Conservation (phyloP, 1,284 basidiomycete species). For the Marasmius tenuissimus region DNA sequence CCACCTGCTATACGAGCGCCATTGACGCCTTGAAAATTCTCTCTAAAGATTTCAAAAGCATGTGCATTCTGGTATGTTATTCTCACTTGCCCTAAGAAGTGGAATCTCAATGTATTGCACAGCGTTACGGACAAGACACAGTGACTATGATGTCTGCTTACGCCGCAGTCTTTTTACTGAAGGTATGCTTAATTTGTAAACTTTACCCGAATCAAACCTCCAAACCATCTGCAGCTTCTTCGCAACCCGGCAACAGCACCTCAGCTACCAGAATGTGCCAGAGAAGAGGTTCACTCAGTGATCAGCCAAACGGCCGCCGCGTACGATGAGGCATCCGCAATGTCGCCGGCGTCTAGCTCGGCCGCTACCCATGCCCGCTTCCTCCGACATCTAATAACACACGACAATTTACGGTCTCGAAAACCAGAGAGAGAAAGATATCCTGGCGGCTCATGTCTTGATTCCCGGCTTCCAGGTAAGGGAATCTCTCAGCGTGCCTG, state of each 20-base stretch:
- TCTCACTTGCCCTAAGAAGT: background rate
- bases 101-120: slow-evolving; percentile 8
- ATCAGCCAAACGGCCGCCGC: slow-evolving; percentile 73
- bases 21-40: slow-evolving; percentile 68
- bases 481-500: slow-evolving; percentile 10
- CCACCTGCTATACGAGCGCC: slow-evolving; percentile 70
- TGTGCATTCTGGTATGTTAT: slow-evolving; percentile 68
- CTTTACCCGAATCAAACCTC: slow-evolving; percentile 10
- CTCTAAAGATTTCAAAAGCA: slow-evolving; percentile 68
- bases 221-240: slow-evolving; percentile 48
- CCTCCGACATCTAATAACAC: slow-evolving; percentile 64
- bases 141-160: slow-evolving; percentile 84
- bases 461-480: slow-evolving; percentile 52
- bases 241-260: slow-evolving; percentile 56
- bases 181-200: slow-evolving; percentile 41
- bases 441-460: slow-evolving; percentile 38
- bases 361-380: slow-evolving; percentile 76
- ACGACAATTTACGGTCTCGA: slow-evolving; percentile 57
- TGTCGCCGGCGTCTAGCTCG: slow-evolving; percentile 59
- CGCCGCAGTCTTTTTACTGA: slow-evolving; percentile 73
- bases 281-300: slow-evolving; percentile 58
- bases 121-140: slow-evolving; percentile 83
- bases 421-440: slow-evolving; percentile 42
- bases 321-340: slow-evolving; percentile 65
- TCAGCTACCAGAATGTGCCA: slow-evolving; percentile 55